Percentiles rank a stretch among this genome's conserved stretches.
Evolutionary conservation across 768 basidiomycete genomes (phyloP).

Genomic region (Lentinula boryana): DNA sequence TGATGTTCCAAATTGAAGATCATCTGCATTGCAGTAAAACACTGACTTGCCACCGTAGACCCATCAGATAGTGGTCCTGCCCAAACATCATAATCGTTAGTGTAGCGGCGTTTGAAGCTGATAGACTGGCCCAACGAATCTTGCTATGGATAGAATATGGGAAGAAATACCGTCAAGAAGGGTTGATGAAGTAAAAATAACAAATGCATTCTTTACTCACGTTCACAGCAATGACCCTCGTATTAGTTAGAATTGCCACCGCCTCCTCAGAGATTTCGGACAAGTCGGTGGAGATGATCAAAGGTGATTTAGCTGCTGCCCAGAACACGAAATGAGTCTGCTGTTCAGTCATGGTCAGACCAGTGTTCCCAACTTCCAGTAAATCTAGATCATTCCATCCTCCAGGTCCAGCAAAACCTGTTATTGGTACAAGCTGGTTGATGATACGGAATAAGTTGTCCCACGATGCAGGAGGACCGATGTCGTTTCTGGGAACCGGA

Average conservation of each 20-base stretch:
- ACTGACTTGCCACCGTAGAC: slow-evolving; percentile 37
- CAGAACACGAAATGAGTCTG: slow-evolving; percentile 38
- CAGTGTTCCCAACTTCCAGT: slow-evolving; percentile 45
- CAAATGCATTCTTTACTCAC: slow-evolving; percentile 17
- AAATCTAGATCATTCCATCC: slow-evolving; percentile 48
- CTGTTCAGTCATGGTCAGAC: slow-evolving; percentile 31
- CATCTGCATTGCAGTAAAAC: not conserved
- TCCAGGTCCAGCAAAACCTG: slow-evolving; percentile 40
- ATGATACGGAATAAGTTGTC: slow-evolving; percentile 44
- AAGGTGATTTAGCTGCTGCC: slow-evolving; percentile 46
- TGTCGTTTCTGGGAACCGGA: slow-evolving; percentile 30
- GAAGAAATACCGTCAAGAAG: not conserved
- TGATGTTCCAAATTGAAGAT: too few relatives aligned
- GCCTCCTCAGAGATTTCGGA: slow-evolving; percentile 25
- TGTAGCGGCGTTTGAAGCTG: slow-evolving; percentile 38
- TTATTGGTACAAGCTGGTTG: slow-evolving; percentile 46
- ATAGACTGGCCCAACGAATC: slow-evolving; percentile 39
- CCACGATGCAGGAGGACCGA: slow-evolving; percentile 41
- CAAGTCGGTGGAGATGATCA: slow-evolving; percentile 39
- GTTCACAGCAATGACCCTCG: slow-evolving; percentile 37
- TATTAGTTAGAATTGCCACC: slow-evolving; percentile 33
- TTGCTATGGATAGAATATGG: slow-evolving; percentile 25
- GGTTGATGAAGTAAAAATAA: not conserved
- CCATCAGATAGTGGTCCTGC: slow-evolving; percentile 41
- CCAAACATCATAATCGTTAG: slow-evolving; percentile 45